These are phyloP conservation scores for Septoria linicola DNA, from an alignment of 2,329 filamentous ascomycete species.

Conservation along the genomic window DNA sequence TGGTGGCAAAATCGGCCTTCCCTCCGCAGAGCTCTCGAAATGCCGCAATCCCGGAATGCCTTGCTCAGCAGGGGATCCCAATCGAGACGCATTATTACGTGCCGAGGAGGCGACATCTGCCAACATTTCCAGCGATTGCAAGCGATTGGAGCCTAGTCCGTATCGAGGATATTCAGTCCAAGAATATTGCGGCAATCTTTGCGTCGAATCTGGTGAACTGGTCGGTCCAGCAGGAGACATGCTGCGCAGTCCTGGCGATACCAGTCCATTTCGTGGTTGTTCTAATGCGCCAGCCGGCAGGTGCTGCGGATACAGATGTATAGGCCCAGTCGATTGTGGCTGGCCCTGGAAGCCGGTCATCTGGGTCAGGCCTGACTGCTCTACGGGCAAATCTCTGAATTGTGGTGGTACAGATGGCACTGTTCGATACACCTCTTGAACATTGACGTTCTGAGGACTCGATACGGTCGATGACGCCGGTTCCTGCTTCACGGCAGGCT, in stretches of 20 bases:
- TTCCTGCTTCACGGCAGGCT: background rate
- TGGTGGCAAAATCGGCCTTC: background rate
- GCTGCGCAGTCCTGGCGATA: background rate
- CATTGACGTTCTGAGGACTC: background rate
- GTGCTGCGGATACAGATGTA: background rate
- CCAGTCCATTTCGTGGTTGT: background rate
- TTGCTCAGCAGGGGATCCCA: background rate
- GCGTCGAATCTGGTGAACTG: background rate
- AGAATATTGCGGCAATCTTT: slow-evolving; percentile 18
- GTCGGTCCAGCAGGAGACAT: background rate
- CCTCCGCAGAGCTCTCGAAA: slow-evolving; percentile 5
- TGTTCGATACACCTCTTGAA: no score
- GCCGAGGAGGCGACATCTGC: slow-evolving; percentile 9
- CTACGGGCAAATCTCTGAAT: no score
- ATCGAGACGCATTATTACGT: background rate
- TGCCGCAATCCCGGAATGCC: slow-evolving; percentile 1
- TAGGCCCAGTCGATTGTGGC: background rate
- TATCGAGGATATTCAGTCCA: slow-evolving; percentile 25
- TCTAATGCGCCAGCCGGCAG: background rate
- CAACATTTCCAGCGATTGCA: slow-evolving; percentile 11
- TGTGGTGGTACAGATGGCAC: no score
- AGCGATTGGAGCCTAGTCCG: slow-evolving; percentile 10
- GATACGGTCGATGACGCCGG: background rate
- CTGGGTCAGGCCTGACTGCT: no score
- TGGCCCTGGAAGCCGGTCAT: no score